Conservation (phyloP, 1,284 basidiomycete genomes). For the Lignosus rhinocerotis region DNA sequence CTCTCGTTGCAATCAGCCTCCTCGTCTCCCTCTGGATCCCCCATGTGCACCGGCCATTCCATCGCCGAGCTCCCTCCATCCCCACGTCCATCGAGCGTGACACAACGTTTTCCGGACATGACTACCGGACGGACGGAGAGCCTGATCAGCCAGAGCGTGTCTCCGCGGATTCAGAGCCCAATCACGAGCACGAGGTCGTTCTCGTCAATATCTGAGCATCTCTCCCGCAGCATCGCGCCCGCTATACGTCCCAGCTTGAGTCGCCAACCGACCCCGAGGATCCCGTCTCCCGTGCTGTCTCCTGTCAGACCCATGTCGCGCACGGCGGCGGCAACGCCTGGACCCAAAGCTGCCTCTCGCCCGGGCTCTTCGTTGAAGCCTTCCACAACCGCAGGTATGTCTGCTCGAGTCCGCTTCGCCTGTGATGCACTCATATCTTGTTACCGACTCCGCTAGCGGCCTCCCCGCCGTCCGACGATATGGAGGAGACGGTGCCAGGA, state of each 20-base stretch:
- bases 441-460: too few species aligned
- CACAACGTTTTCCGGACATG: neutral
- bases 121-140: neutral
- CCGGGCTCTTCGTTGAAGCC: conserved; percentile 3
- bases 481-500: conserved; percentile 14
- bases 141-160: conserved; percentile 8
- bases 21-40: conserved; percentile 5
- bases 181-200: conserved; percentile 4
- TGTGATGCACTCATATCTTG: too few species aligned
- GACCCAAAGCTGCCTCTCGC: conserved; percentile 1
- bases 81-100: neutral
- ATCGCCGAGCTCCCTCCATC: neutral
- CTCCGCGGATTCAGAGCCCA: neutral
- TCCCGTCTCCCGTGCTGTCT: conserved; percentile 9
- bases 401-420: too few species aligned
- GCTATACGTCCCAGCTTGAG: conserved; percentile 4
- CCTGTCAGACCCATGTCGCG: conserved; percentile 4
- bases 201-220: conserved; percentile 13
- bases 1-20: conserved; percentile 14
- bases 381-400: too few species aligned
- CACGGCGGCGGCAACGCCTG: neutral
- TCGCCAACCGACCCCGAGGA: conserved; percentile 11
- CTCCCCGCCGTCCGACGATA: conserved; percentile 1
- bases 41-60: neutral
- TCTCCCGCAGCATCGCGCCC: conserved; percentile 1